Base-by-base conservation (phyloP, 768 basidiomycete species). In the Lactarius quietus region DNA sequence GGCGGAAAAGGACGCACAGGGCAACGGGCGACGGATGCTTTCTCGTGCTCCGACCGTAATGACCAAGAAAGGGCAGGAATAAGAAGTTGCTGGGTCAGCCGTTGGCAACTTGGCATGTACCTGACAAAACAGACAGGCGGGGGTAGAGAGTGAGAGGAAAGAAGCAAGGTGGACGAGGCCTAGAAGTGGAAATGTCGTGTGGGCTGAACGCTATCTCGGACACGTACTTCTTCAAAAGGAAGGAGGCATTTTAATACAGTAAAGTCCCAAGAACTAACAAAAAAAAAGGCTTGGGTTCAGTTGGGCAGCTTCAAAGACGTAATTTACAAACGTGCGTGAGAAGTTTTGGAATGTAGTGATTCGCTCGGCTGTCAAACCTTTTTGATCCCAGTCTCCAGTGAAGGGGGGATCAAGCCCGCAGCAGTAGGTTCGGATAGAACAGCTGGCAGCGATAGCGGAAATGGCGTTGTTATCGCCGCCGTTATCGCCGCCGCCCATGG, bases 181-280 rank as follows among this genome's bases (percentile, higher is more conserved):
- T 57, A 17, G 43, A 33, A 33, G 43, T 15, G n/a, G 10, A 26
- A 51, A 15, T 51, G 6, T 51, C 18, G 36, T n/a, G 35, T 45
- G 39, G 33, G 36, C 35, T 55, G 41, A 53, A 59, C 33, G 20
- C 33, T 45, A n/a, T 64, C 63, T 35, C 31, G 41, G 52, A 38
- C 20, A 17, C 35, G 10, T n/a, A 17, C 28, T 55, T 38, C 41
- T 48, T 35, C 26, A 61, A 65, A 56, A 56, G 59, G 64, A 53
- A 60, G 48, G 36, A 29, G 33, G 12, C 36, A 15, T 8, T 23
- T 65, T 48, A 31, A 39, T 4, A 33, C 3, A 4, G 43, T 60
- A 38, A 36, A 51, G 15, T 64, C 58, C 48, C 29, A 29, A 54
- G 31, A 33, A 54, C 51, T 2, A 54, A 48, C 6, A 31, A 57